Evolutionary conservation across 208 protist species (phyloP).

Genomic region (Porcisia hertigi): DNA sequence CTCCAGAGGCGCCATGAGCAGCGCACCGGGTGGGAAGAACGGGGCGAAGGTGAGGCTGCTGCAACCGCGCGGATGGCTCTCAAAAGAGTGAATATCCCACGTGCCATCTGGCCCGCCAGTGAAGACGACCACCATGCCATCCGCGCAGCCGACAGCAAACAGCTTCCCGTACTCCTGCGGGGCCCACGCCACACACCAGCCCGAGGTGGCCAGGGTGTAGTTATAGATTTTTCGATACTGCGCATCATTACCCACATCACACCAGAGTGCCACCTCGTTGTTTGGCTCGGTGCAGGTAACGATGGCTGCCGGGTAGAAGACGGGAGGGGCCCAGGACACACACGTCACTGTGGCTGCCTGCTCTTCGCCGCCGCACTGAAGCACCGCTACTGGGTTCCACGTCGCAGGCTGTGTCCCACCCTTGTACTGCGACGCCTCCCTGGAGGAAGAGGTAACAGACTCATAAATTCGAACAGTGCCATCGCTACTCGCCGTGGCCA

Average conservation of each 20-base stretch:
- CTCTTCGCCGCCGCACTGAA: constrained; percentile 29
- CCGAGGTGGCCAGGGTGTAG: constrained; percentile 37
- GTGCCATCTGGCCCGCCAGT: constrained; percentile 44
- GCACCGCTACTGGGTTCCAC: constrained; percentile 20
- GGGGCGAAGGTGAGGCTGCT: constrained; percentile 66
- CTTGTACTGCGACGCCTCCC: constrained; percentile 34
- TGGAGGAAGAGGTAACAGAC: constrained; percentile 15
- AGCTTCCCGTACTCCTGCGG: constrained; percentile 79
- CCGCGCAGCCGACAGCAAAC: constrained; percentile 78
- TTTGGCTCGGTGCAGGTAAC: constrained; percentile 61
- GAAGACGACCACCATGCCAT: constrained; percentile 68
- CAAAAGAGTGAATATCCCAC: constrained; percentile 69
- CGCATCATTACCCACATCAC: constrained; percentile 39
- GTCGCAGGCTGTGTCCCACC: constrained; percentile 27
- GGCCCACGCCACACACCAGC: constrained; percentile 76
- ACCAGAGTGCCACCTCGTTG: constrained; percentile 62
- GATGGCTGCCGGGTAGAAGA: constrained; percentile 57
- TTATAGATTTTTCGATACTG: constrained; percentile 70
- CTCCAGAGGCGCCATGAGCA: constrained; percentile 72
- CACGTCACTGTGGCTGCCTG: constrained; percentile 55
- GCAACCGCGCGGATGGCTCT: constrained; percentile 56
- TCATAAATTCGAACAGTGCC: constrained; percentile 69
- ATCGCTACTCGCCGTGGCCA: constrained; percentile 73
- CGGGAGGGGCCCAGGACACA: constrained; percentile 76
- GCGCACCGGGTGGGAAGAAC: constrained; percentile 62